Base-by-base conservation (phyloP, 257 asterid species). In the Solanum verrucosum region DNA sequence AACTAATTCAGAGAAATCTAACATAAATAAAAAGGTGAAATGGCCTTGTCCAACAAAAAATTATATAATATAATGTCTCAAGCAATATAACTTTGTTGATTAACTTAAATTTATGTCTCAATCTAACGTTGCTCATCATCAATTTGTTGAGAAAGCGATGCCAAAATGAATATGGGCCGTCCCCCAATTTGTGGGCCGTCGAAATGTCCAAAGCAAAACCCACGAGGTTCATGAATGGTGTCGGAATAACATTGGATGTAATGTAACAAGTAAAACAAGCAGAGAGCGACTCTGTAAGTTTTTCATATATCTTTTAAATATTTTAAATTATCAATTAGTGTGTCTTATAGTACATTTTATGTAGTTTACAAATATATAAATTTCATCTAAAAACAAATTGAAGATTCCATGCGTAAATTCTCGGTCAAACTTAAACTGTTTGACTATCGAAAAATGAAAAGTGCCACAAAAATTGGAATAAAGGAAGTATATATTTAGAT, bases 341-440 rank as follows among this genome's bases (percentile, higher is more conserved):
- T 52, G 21, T 16, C 3, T 16, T 52, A 6, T 52, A 6, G 0
- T 52, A 16, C 1, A 6, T 52, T 52, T 52, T 52, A 2, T 0
- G 0, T 52, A 52, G n/a, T 52, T 52, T 52, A 52, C 4, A 52
- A 18, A 52, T 52, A 18, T 52, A 2, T 52, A 52, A 52, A 18
- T 52, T 52, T 52, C 0, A 52, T 18, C 4, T 16, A 2, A 52
- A 5, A 15, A 49, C 5, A 16, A 3, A 7, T 35, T 56, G 2
- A 56, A 56, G 2, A 18, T 56, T 18, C 0, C 10, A 0, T 6
- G 4, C 4, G 2, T 1, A 18, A 56, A 56, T 56, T 56, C 0
- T 18, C 10, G 1, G 8, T 52, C 4, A 52, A 52, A 52, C 4
- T 52, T 18, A 52, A 52, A 18, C 0, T 2, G 0, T 52, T 52